Percentiles rank a stretch among this genome's conserved stretches.
Evolutionary conservation across 2,329 filamentous ascomycete genomes (phyloP).

Genomic region (Fusarium oligoseptatum): DNA sequence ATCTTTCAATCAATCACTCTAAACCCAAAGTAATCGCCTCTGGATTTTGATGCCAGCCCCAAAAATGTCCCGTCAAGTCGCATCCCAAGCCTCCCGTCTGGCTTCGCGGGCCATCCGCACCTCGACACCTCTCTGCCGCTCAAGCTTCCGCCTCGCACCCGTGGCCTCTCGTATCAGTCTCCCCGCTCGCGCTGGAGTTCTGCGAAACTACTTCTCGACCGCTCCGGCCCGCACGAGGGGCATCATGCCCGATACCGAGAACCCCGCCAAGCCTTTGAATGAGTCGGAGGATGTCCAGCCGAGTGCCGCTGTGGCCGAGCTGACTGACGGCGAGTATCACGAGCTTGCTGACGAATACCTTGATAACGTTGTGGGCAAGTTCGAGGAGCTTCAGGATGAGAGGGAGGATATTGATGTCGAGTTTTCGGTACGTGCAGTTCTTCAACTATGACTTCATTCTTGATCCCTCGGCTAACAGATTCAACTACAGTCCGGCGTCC

Average conservation of each 20-base stretch:
- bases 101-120: slow-evolving; percentile 51
- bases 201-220: slow-evolving; percentile 50
- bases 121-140: slow-evolving; percentile 38
- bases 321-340: slow-evolving; percentile 81
- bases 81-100: slow-evolving; percentile 56
- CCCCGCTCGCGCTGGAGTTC: slow-evolving; percentile 22
- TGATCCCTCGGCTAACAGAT: slow-evolving; percentile 25
- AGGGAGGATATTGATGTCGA: slow-evolving; percentile 87
- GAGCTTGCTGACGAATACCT: slow-evolving; percentile 82
- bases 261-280: slow-evolving; percentile 63
- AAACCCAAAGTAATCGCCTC: neutral
- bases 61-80: slow-evolving; percentile 50
- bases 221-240: slow-evolving; percentile 56
- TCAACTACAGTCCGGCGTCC: slow-evolving; percentile 80
- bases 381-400: slow-evolving; percentile 82
- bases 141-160: slow-evolving; percentile 38
- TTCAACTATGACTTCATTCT: neutral
- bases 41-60: slow-evolving; percentile 5
- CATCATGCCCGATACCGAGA: slow-evolving; percentile 70
- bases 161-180: slow-evolving; percentile 8
- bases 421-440: slow-evolving; percentile 75
- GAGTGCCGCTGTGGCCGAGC: slow-evolving; percentile 66
- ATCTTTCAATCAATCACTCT: neutral
- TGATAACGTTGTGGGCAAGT: slow-evolving; percentile 64
- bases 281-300: slow-evolving; percentile 52